Base-by-base conservation (phyloP, 2,329 filamentous ascomycete species). In the Alternaria gaisen region DNA sequence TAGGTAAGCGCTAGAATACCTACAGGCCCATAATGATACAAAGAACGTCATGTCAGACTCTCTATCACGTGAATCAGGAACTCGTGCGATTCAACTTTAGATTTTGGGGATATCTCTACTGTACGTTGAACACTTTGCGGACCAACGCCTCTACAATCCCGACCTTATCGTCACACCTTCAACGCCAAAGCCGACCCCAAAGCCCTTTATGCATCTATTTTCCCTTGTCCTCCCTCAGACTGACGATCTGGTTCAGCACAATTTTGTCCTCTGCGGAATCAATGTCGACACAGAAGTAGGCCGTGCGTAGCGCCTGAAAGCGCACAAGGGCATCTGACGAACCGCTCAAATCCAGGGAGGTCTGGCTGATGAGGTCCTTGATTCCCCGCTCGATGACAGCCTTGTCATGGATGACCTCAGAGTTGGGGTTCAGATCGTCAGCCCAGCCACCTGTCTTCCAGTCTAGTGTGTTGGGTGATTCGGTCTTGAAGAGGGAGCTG, bases 271-370 rank as follows among this genome's bases (percentile, higher is more conserved):
- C 78, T 0, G 75, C 79, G 0, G 88, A 91, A 71, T 97, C 93
- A 3, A 74, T 69, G 76, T 97, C 94, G 77, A 96, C 84, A 83
- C 88, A 88, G 81, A 95, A 95, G 77, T 96, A 97, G 10, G 90
- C 94, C 44, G 94, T 91, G 26, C 94, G 86, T 85, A 97, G 89
- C 3, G 89, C 94, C 83, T 98, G 94, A 85, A 98, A 98, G 48
- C 94, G 85, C 7, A 97, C 90, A 56, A 80, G 67, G n/a, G 74
- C 71, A 60, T 80, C 79, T 11, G 76, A 78, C 1, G 71, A 73
- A 1, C 72, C 75, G 26, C 67, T 73, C 4, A 75, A 66, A 24
- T 77, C 69, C 5, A 77, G 57, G 0, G 70, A 71, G n/a, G 73
- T 76, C 61, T 73, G 66, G 85, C 90, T 80, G 92, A 91, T 24